Conservation (phyloP, 495 filamentous ascomycete genomes). For the Penicillium coprophilum region DNA sequence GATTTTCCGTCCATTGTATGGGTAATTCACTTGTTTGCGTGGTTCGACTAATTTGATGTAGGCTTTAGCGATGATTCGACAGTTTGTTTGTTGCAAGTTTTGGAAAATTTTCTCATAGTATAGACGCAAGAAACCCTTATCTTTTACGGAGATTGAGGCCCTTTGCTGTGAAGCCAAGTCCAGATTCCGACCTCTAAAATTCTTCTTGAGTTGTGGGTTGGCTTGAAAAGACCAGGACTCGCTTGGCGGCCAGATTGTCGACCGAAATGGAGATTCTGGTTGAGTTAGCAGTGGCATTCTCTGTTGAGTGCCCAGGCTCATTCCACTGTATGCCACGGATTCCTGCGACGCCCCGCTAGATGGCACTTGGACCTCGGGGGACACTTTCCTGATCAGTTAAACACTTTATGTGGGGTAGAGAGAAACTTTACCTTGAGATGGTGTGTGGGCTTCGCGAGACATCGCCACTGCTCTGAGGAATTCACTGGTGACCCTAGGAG, state of each 20-base stretch:
- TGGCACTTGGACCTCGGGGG: not conserved
- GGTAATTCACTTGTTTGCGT: conserved; percentile 78
- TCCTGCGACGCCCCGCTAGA: conserved; percentile 1
- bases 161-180: conserved; percentile 33
- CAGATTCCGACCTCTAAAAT: conserved; percentile 29
- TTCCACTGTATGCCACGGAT: not conserved
- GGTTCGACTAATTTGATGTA: conserved; percentile 81
- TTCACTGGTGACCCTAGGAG: conserved; percentile 35
- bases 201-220: conserved; percentile 17
- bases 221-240: conserved; percentile 1
- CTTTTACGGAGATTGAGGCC: conserved; percentile 51
- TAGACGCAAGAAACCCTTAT: conserved; percentile 51
- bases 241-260: conserved; percentile 15
- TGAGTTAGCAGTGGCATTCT: not conserved
- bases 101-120: conserved; percentile 66
- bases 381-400: not conserved
- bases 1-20: conserved; percentile 65
- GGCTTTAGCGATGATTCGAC: conserved; percentile 66
- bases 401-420: not conserved
- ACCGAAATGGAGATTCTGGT: conserved; percentile 3
- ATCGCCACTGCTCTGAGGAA: conserved; percentile 40
- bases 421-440: conserved; percentile 18
- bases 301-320: not conserved
- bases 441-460: conserved; percentile 23
- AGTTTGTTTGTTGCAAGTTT: conserved; percentile 69